phyloP scores from a whole-genome alignment of 495 filamentous ascomycete genomes.

The Podospora bellae-mahoneyi region DNA sequence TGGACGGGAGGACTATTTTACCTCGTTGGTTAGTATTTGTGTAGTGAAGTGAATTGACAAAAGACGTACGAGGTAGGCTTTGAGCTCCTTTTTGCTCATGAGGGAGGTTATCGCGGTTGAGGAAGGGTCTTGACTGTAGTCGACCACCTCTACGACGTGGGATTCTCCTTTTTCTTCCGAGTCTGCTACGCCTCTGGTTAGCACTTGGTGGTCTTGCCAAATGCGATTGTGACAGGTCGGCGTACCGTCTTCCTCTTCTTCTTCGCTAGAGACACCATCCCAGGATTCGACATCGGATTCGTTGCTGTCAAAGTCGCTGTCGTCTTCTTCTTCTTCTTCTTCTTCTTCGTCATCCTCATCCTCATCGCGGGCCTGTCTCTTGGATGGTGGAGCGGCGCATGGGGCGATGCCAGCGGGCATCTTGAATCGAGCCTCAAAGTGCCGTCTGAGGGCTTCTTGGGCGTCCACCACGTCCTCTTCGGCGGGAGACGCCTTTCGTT shows the following conservation, averaged over 20 bases:
- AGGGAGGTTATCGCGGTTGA: conserved; percentile 35
- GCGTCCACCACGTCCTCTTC: conserved; percentile 39
- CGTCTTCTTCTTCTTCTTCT: conserved; percentile 23
- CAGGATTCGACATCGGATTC: conserved; percentile 55
- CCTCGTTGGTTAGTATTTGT: conserved; percentile 29
- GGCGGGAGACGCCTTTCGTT: conserved; percentile 37
- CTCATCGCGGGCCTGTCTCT: conserved; percentile 26
- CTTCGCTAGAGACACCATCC: conserved; percentile 59
- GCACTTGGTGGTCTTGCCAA: background rate
- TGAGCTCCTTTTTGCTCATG: conserved; percentile 65
- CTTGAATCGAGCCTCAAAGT: conserved; percentile 85
- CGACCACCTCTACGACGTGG: conserved; percentile 57
- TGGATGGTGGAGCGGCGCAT: conserved; percentile 15
- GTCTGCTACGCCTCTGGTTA: conserved; percentile 5
- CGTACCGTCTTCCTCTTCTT: conserved; percentile 24
- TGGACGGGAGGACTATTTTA: conserved; percentile 39
- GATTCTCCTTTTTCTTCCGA: conserved; percentile 14
- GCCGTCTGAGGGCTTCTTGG: conserved; percentile 61
- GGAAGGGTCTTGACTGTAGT: conserved; percentile 45
- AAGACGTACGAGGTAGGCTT: conserved; percentile 68
- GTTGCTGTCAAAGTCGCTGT: conserved; percentile 25
- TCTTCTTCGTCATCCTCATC: conserved; percentile 26
- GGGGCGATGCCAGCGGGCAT: conserved; percentile 41
- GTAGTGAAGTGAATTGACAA: background rate
- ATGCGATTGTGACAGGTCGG: background rate